Base-by-base conservation (phyloP, 306 rosid genomes). In the Glycine soja region DNA sequence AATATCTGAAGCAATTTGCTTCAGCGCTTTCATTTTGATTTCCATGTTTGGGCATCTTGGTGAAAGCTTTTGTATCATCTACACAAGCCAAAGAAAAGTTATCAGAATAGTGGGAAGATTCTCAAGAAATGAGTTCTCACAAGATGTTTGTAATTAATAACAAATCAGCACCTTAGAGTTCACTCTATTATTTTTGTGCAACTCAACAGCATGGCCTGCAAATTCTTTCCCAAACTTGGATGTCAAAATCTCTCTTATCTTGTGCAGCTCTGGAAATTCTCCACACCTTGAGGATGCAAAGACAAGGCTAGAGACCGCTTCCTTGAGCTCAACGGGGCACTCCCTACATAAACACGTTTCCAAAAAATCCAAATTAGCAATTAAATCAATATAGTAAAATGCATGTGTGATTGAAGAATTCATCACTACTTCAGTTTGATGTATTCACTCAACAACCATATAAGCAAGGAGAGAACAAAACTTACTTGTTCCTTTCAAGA, bases 271-370 rank as follows among this genome's bases (percentile, higher is more conserved):
- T 62, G 97, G 95, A 72, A 92, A 86, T 34, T 89, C 92, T 70
- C 95, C 97, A 77, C 95, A 90, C 80, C 97, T 81, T 50, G 95
- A 89, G 19, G 92, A 88, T 82, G 93, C 92, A 84, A 85, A 90
- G 8, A 90, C 73, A 71, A 92, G 88, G 75, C 91, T 89, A 10
- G 90, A 74, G 42, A 76, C 45, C 64, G 87, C 89, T 85, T 89
- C 97, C 78, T 81, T 89, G 68, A 92, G 83, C 62, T 90, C 95
- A 67, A 81, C 68, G 47, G 90, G 91, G 71, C 93, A 92, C 32
- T 88, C 93, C 46, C 97, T 90, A 66, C 16, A 3, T 9, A 53
- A 81, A 76, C 73, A 58, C 7, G n/a, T 46, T 48, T 63, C 2
- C 4, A 24, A 24, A 24, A 24, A 24, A 24, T 24, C 30, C 30